Base-by-base conservation (phyloP, 2,329 filamentous ascomycete genomes). In the Penicillium expansum region DNA sequence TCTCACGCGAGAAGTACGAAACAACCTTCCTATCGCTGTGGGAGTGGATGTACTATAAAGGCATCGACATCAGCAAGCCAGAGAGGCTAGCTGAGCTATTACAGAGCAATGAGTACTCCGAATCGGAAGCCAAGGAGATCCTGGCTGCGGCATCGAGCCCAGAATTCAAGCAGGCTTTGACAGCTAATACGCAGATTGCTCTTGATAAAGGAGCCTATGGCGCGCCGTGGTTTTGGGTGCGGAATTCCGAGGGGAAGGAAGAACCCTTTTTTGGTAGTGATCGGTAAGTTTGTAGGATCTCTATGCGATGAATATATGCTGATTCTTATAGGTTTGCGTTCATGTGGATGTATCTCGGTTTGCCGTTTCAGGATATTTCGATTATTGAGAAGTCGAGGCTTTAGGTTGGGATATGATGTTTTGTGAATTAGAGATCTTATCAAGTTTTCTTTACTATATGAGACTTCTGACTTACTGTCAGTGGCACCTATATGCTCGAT, bases 251-350 rank as follows among this genome's bases (percentile, higher is more conserved):
- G 59, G 87, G 86, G 0, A 71, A 79, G 55, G 79, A 79, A 48
- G 86, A 89, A 75, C 83, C 86, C 0, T 91, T 92, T 70, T 92
- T 92, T 73, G 89, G 89, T 3, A 91, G 88, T 73, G 89, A 92
- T 74, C 86, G 87, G 71, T 66, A n/a, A n/a, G n/a, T n/a, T n/a
- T n/a, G n/a, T n/a, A n/a, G n/a, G n/a, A n/a, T n/a, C n/a, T n/a
- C n/a, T n/a, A 3, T 18, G 13, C 8, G 27, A 14, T 20, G 11
- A 16, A 35, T 20, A 10, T 1, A 39, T 32, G 2, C 33, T 58
- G 18, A 42, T 20, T 33, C 53, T 35, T 32, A 13, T 56, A 66
- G 64, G 30, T 74, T 72, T 43, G 67, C 71, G 48, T 88, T 83
- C 64, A 82, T 92, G 63, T 92, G 87, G 74, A 77, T 82, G 56